Evolutionary conservation across 192 early-diverging fungal species (phyloP), one percentile per base, ranked within the genome.

Genomic region (Backusella circina): DNA sequence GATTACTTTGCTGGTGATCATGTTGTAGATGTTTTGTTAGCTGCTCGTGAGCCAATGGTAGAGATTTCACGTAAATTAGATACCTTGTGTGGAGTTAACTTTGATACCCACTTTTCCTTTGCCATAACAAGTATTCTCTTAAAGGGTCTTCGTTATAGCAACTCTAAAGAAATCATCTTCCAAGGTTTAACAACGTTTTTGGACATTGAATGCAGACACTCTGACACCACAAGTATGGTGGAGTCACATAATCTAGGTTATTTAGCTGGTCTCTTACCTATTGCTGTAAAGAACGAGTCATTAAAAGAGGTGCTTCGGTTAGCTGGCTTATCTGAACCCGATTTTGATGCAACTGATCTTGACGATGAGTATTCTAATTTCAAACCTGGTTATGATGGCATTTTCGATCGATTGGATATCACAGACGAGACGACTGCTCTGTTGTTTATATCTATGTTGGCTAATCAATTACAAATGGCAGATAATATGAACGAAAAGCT

Each of bases 21-120:
- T 5, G 87, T 97, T 74, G 87, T 90, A 70, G 88, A 90, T 47
- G 89, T 94, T 8, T 76, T 98, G 41, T 80, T 96, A 82, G 78
- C 80, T 23, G 92, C 91, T 7, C 88, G 95, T 16, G 84, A 84
- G 2, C 92, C 93, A 1, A 86, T 97, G 38, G 84, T 88, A 67
- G 89, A 94, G 71, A 88, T 90, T 2, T 88, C 91, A 18, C 86
- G 82, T 72, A 82, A 92, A 72, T 76, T 97, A 70, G 97, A 98
- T 76, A 81, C 84, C 21, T 77, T 86, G 7, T 87, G 91, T 28
- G 95, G 95, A 3, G 85, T 97, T 66, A 91, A 90, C 80, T 98
- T 98, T 85, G 86, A 89, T 54, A 90, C 88, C 6, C 94, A 96
- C 75, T 97, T 98, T 70, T 88, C 93, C 31, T 95, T 96, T 70